Conservation (phyloP, 1,139 yeast genomes). For the Kodamaea arcana region DNA sequence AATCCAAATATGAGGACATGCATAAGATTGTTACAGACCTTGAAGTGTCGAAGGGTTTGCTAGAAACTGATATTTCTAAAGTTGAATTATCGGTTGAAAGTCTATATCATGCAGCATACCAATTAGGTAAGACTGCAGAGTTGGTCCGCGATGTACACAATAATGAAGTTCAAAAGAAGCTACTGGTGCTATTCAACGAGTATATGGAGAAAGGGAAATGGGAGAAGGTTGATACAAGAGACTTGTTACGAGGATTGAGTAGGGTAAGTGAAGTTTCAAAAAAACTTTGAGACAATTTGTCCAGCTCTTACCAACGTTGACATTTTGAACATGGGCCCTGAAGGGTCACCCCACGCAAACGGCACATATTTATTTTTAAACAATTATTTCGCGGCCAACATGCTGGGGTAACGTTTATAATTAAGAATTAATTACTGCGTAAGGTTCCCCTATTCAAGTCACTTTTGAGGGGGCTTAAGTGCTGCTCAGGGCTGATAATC, state of each 20-base stretch:
- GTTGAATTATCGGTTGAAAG: conserved; percentile 12
- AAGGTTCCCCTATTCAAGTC: too few species aligned
- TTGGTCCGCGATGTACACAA: conserved; percentile 7
- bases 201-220: conserved; percentile 3
- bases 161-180: conserved; percentile 1
- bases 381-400: too few species aligned
- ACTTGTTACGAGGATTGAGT: conserved; percentile 11
- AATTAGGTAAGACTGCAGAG: conserved; percentile 10
- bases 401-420: too few species aligned
- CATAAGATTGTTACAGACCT: conserved; percentile 4
- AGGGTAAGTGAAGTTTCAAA: conserved; percentile 5
- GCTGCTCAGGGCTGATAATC: too few species aligned
- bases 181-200: conserved; percentile 4
- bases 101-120: conserved; percentile 14
- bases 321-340: too few species aligned
- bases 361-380: too few species aligned
- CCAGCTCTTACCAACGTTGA: too few species aligned
- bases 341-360: too few species aligned
- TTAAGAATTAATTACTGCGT: too few species aligned
- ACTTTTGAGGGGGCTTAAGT: too few species aligned
- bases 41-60: not conserved
- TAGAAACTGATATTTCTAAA: conserved; percentile 2
- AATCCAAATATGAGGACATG: conserved; percentile 4
- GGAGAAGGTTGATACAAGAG: conserved; percentile 3
- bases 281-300: too few species aligned